phyloP scores from a whole-genome alignment of 2,329 filamentous ascomycete genomes.

The Botrytis squamosa region DNA sequence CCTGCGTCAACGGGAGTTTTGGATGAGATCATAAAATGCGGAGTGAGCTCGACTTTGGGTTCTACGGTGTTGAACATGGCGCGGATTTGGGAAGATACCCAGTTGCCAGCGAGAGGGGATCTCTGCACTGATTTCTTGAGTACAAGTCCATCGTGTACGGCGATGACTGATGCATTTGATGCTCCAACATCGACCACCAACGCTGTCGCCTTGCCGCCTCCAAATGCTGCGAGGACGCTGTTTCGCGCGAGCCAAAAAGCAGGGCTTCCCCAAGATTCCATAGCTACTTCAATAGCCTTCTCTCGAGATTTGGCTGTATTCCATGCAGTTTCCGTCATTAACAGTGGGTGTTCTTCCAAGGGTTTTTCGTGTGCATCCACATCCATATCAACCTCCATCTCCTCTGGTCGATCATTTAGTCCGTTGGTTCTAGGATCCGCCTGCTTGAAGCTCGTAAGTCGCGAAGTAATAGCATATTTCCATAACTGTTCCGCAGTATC shows the following conservation, averaged over 20 bases:
- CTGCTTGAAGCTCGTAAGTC: constrained; percentile 74
- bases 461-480: constrained; percentile 88
- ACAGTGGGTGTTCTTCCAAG: constrained; percentile 81
- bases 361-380: constrained; percentile 68
- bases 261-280: constrained; percentile 94
- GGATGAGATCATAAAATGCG: constrained; percentile 82
- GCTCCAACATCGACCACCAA: constrained; percentile 91
- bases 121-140: constrained; percentile 86
- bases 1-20: constrained; percentile 89
- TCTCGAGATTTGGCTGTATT: constrained; percentile 84
- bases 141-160: constrained; percentile 91
- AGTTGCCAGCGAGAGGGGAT: constrained; percentile 83
- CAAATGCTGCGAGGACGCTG: constrained; percentile 87
- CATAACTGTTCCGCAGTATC: constrained; percentile 85
- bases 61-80: constrained; percentile 70
- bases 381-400: constrained; percentile 50
- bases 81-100: constrained; percentile 85
- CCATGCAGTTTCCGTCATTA: constrained; percentile 95
- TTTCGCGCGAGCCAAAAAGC: constrained; percentile 92
- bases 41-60: constrained; percentile 70
- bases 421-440: constrained; percentile 73
- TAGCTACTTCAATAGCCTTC: constrained; percentile 92
- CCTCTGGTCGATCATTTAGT: constrained; percentile 61
- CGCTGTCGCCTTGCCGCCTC: constrained; percentile 87
- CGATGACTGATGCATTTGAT: constrained; percentile 82